phyloP scores from a whole-genome alignment of 306 rosid species.

The Glycyrrhiza uralensis region DNA sequence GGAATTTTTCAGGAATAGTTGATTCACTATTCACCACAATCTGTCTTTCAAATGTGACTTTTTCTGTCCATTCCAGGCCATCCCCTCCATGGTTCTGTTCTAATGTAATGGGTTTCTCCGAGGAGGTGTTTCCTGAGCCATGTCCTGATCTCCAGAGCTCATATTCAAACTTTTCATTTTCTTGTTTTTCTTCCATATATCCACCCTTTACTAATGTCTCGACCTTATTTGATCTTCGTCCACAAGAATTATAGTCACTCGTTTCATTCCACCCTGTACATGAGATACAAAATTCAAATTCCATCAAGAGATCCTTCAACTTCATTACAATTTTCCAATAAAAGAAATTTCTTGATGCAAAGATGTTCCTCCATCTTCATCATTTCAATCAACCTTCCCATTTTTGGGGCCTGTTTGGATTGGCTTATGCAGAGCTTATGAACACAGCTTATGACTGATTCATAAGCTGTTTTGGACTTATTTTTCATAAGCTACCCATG shows the following conservation, averaged over 20 bases:
- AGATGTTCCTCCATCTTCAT: constrained; percentile 17
- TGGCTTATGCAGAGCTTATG: too few relatives aligned
- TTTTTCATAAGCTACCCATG: too few relatives aligned
- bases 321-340: constrained; percentile 42
- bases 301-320: constrained; percentile 26
- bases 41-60: constrained; percentile 48
- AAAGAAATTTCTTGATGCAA: constrained; percentile 28
- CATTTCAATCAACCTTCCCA: constrained; percentile 27
- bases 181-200: constrained; percentile 28
- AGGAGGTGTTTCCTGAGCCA: constrained; percentile 42
- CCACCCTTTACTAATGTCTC: constrained; percentile 18
- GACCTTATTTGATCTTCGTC: constrained; percentile 26
- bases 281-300: constrained; percentile 31
- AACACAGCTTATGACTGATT: too few relatives aligned
- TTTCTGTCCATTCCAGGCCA: constrained; percentile 28
- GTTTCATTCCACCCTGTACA: constrained; percentile 47
- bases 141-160: constrained; percentile 41
- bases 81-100: constrained; percentile 54
- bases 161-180: constrained; percentile 21
- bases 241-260: constrained; percentile 17
- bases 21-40: constrained; percentile 40
- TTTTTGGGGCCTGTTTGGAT: too few relatives aligned
- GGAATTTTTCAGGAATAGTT: constrained; percentile 46
- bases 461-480: too few relatives aligned
- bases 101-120: constrained; percentile 36